These are phyloP conservation scores for Phialophora verrucosa DNA, from an alignment of 2,329 filamentous ascomycete species.

Conservation along the genomic window DNA sequence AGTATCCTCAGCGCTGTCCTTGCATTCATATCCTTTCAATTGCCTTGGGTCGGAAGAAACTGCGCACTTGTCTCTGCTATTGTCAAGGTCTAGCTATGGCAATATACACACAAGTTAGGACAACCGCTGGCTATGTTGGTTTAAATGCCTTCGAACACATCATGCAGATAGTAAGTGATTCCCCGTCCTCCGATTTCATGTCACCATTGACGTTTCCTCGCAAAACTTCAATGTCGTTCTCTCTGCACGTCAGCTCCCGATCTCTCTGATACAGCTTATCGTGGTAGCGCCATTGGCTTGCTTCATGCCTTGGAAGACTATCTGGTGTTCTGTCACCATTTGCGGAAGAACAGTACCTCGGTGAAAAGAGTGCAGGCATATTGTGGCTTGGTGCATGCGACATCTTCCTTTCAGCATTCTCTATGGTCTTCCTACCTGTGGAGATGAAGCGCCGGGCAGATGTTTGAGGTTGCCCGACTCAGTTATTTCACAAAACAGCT, in stretches of 20 bases:
- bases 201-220: no score
- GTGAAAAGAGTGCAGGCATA: neutral
- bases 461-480: neutral
- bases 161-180: neutral
- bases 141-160: neutral
- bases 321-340: neutral
- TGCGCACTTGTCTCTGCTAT: neutral
- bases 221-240: no score
- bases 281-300: neutral
- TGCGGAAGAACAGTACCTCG: neutral
- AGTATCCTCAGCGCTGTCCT: neutral
- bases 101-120: neutral
- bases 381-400: neutral
- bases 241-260: conserved; percentile 41
- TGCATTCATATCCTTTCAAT: neutral
- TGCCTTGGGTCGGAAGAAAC: neutral
- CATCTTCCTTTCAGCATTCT: neutral
- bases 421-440: neutral
- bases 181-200: no score
- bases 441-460: neutral
- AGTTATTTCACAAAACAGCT: neutral
- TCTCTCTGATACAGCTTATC: conserved; percentile 46
- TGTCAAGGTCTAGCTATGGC: neutral
- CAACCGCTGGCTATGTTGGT: conserved; percentile 3
- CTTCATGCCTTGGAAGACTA: neutral